These are phyloP conservation scores for Apiotrichum mycotoxinovorans DNA, from an alignment of 1,284 basidiomycete genomes.

Conservation along the genomic window DNA sequence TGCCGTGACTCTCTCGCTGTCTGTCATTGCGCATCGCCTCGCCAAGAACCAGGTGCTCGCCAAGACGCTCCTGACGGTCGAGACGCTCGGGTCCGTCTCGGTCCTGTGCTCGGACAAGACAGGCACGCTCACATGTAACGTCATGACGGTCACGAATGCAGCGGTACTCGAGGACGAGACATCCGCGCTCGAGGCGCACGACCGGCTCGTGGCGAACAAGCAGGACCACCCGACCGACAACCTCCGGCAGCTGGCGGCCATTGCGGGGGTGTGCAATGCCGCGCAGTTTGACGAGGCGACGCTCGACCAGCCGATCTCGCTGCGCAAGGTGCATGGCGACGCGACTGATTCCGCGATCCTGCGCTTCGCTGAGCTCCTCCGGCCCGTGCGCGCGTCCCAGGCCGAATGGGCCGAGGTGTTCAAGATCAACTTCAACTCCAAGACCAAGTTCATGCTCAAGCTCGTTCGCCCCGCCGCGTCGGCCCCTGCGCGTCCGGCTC, in stretches of 20 bases:
- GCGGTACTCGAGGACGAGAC: constrained; percentile 52
- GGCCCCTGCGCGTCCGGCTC: not conserved
- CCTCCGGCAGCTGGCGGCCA: constrained; percentile 50
- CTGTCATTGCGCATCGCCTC: constrained; percentile 56
- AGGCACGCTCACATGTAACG: constrained; percentile 55
- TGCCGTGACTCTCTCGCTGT: constrained; percentile 51
- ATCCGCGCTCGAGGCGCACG: constrained; percentile 34
- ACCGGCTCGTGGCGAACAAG: constrained; percentile 26
- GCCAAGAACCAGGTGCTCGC: constrained; percentile 60
- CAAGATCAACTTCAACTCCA: constrained; percentile 60
- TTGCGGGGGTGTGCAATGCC: constrained; percentile 61
- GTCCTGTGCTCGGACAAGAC: constrained; percentile 62
- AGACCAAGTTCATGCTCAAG: constrained; percentile 65
- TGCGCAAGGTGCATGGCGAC: constrained; percentile 60
- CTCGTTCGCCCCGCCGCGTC: constrained; percentile 21
- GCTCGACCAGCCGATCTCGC: constrained; percentile 50
- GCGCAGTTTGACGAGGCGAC: constrained; percentile 56
- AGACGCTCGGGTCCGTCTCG: constrained; percentile 59
- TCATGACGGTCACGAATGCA: constrained; percentile 52
- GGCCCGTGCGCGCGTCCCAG: constrained; percentile 38
- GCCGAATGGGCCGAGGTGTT: constrained; percentile 48
- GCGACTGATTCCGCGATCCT: constrained; percentile 63
- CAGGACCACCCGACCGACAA: constrained; percentile 6
- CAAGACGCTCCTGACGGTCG: constrained; percentile 61
- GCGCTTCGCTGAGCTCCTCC: constrained; percentile 57